Base-by-base conservation (phyloP, 768 basidiomycete genomes). In the Pisolithus tinctorius region DNA sequence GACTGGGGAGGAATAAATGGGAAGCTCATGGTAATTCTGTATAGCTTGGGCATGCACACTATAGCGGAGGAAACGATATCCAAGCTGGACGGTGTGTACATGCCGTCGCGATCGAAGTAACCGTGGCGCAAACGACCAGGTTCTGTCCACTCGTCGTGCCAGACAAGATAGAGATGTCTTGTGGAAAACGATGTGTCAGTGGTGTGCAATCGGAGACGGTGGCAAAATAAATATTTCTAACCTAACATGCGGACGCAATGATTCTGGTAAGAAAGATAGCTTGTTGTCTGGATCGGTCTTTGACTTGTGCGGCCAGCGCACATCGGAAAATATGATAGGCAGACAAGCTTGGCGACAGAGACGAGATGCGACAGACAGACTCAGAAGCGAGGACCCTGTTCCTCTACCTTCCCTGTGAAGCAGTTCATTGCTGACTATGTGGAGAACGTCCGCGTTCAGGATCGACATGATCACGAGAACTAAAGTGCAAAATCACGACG, bases 121-220 rank as follows among this genome's bases (percentile, higher is more conserved):
- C 67, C 67, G 25, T 65, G 44, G 48, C 68, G 68, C 20, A 69
- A 57, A n/a, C 67, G 67, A 20, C 58, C 62, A 1, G 67, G 69
- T 30, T 69, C 67, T 29, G 67, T 67, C 67, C 67, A 69, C 44
- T 69, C 67, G 51, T 70, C 69, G 38, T 66, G 67, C 67, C 67
- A 69, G 34, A 68, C 57, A 31, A 69, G 60, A 16, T 55, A 60
- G 9, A 69, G 65, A 40, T 70, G 65, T 49, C 67, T 69, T 16
- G 13, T 20, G 1, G 39, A 29, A 20, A 0, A 9, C 40, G 1
- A 48, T 16, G 17, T 29, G 55, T 58, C 5, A 55, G 53, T 5
- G 27, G n/a, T 9, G 40, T 4, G 20, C n/a, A 4, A 25, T 29
- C 0, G 0, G 2, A 4, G 30, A 47, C 31, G 8, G 36, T 11